A percentile compares a stretch with the other conserved stretches of the same genome.
Conservation (phyloP, 192 early-diverging fungal genomes). For the Backusella tarrabulga region DNA sequence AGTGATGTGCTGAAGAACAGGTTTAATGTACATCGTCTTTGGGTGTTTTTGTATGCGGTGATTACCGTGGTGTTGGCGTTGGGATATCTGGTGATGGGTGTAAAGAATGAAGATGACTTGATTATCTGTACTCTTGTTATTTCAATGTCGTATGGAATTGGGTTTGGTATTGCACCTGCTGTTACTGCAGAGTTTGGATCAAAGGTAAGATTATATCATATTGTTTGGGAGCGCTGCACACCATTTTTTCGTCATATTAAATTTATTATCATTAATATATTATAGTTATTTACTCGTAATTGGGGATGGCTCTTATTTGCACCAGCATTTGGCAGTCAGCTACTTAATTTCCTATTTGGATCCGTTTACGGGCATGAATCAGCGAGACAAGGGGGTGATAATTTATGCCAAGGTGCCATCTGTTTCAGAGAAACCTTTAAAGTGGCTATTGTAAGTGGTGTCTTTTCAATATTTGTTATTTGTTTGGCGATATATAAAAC, state of each 20-base stretch:
- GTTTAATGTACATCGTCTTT: conserved; percentile 29
- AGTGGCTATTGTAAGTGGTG: conserved; percentile 9
- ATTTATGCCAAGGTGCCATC: conserved; percentile 20
- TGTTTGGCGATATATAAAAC: conserved; percentile 9
- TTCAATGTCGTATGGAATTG: conserved; percentile 26
- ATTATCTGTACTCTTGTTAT: conserved; percentile 25
- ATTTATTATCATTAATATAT: not conserved
- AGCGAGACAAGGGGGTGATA: conserved; percentile 13
- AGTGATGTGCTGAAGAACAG: conserved; percentile 25
- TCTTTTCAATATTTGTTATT: not conserved
- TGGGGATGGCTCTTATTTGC: conserved; percentile 38
- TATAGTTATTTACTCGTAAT: conserved; percentile 35
- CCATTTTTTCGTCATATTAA: too few relatives aligned
- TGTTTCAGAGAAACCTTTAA: conserved; percentile 24
- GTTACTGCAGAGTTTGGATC: conserved; percentile 31
- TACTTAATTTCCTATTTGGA: conserved; percentile 36
- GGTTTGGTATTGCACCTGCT: conserved; percentile 33
- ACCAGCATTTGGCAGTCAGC: conserved; percentile 33
- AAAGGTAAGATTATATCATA: conserved; percentile 8
- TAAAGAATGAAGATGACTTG: not conserved
- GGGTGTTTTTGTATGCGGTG: conserved; percentile 24
- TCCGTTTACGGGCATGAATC: conserved; percentile 28
- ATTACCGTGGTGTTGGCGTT: not conserved
- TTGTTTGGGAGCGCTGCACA: too few relatives aligned
- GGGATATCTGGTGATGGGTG: conserved; percentile 18